These are phyloP conservation scores for Prosopis cineraria DNA, from an alignment of 306 rosid genomes.

Conservation along the genomic window DNA sequence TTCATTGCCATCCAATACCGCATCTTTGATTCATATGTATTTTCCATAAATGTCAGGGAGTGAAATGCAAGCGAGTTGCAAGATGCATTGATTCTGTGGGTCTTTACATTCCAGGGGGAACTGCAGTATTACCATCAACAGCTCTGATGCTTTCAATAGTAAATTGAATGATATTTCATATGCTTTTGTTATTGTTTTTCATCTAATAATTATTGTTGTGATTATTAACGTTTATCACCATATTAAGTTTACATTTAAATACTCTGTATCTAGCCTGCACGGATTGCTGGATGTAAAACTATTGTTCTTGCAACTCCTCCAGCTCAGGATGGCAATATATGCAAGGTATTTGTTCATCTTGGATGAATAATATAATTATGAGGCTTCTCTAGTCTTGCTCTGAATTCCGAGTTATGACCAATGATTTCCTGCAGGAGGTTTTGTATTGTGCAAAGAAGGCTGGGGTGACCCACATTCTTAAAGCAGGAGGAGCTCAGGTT, in stretches of 20 bases:
- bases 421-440: slow-evolving; percentile 68
- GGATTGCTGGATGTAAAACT: slow-evolving; percentile 94
- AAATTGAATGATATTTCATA: slow-evolving; percentile 46
- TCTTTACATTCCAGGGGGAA: slow-evolving; percentile 98
- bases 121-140: slow-evolving; percentile 97
- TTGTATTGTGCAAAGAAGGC: slow-evolving; percentile 98
- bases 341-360: slow-evolving; percentile 67
- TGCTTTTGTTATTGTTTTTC: slow-evolving; percentile 5
- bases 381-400: slow-evolving; percentile 7
- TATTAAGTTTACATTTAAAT: slow-evolving; percentile 37
- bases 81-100: slow-evolving; percentile 97
- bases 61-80: slow-evolving; percentile 92
- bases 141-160: slow-evolving; percentile 98
- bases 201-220: slow-evolving; percentile 15
- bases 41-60: slow-evolving; percentile 69
- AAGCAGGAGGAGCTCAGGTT: slow-evolving; percentile 99
- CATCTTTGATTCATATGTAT: slow-evolving; percentile 29
- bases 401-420: slow-evolving; percentile 36
- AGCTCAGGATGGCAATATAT: slow-evolving; percentile 73
- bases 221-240: background rate
- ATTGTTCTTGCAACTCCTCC: slow-evolving; percentile 97
- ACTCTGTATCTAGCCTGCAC: slow-evolving; percentile 74
- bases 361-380: slow-evolving; percentile 11
- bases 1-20: background rate
- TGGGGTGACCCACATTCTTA: slow-evolving; percentile 96